Conservation (phyloP, 805 yeast genomes). For the Starmerella bacillaris region DNA sequence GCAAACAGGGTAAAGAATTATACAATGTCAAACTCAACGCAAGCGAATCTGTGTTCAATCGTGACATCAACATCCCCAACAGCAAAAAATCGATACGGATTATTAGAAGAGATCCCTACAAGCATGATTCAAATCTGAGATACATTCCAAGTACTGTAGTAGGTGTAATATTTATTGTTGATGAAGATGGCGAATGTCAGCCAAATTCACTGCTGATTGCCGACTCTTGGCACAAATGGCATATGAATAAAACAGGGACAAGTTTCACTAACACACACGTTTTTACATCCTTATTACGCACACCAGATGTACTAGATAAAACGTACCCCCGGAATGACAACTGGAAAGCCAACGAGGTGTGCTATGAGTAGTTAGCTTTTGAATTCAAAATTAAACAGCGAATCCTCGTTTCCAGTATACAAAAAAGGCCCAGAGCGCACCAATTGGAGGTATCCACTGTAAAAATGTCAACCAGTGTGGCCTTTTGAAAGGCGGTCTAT, state of each 20-base stretch:
- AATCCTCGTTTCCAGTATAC: constrained; percentile 5
- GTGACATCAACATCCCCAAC: constrained; percentile 1
- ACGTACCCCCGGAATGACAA: constrained; percentile 2
- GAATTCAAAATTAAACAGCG: no score
- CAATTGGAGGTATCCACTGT: constrained; percentile 25
- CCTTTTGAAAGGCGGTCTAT: constrained; percentile 16
- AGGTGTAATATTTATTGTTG: constrained; percentile 4
- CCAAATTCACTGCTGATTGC: constrained; percentile 7
- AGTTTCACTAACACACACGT: not conserved
- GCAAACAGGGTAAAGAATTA: constrained; percentile 4
- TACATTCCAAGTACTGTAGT: constrained; percentile 8
- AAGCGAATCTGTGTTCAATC: constrained; percentile 4
- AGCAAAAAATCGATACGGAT: constrained; percentile 1
- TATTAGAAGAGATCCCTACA: constrained; percentile 2
- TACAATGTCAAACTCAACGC: constrained; percentile 1
- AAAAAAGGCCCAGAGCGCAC: constrained; percentile 13
- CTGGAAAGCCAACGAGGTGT: constrained; percentile 2
- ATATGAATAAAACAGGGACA: not conserved
- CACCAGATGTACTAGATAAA: constrained; percentile 11
- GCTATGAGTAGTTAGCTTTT: not conserved
- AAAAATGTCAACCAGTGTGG: constrained; percentile 24
- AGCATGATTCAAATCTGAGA: not conserved
- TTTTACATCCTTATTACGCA: constrained; percentile 5
- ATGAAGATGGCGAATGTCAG: constrained; percentile 1
- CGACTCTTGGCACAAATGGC: constrained; percentile 3